Percentiles rank a stretch among this genome's conserved stretches.
These are phyloP conservation scores for Echria macrotheca DNA, from an alignment of 495 filamentous ascomycete genomes.

Conservation along the genomic window DNA sequence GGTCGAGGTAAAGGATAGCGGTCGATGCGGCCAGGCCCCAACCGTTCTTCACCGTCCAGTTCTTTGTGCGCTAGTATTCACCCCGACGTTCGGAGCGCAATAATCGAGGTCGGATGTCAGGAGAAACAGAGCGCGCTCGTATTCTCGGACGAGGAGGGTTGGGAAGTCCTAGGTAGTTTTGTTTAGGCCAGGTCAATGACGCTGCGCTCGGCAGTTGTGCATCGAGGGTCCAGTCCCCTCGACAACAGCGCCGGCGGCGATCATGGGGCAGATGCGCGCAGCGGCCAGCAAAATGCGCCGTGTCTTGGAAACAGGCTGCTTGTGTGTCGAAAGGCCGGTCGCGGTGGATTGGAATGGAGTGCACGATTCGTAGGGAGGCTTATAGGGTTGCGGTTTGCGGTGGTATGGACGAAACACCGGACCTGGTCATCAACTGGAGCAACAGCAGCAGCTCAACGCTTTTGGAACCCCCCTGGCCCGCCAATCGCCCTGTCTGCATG, in stretches of 20 bases:
- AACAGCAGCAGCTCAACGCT: conserved; percentile 1
- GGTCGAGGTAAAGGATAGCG: no score
- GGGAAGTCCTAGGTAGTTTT: no score
- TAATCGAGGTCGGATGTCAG: no score
- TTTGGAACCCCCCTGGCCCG: background rate
- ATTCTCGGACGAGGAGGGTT: background rate
- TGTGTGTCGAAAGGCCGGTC: background rate
- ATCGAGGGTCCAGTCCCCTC: background rate
- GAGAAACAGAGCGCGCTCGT: no score
- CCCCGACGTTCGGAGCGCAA: no score
- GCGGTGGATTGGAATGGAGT: background rate
- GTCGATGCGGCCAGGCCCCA: no score
- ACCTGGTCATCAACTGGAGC: no score
- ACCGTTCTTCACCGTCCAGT: no score
- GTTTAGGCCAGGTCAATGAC: conserved; percentile 2
- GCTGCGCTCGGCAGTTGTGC: conserved; percentile 1
- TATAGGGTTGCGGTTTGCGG: no score
- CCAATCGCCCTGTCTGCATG: background rate
- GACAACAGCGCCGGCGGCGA: background rate
- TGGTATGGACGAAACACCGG: conserved; percentile 10
- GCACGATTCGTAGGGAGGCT: background rate
- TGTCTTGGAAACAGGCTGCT: background rate
- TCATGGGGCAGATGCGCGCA: background rate
- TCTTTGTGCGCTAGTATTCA: no score
- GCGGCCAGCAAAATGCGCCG: no score